phyloP scores from a whole-genome alignment of 2,329 filamentous ascomycete genomes.

The Neonectria coccinea region DNA sequence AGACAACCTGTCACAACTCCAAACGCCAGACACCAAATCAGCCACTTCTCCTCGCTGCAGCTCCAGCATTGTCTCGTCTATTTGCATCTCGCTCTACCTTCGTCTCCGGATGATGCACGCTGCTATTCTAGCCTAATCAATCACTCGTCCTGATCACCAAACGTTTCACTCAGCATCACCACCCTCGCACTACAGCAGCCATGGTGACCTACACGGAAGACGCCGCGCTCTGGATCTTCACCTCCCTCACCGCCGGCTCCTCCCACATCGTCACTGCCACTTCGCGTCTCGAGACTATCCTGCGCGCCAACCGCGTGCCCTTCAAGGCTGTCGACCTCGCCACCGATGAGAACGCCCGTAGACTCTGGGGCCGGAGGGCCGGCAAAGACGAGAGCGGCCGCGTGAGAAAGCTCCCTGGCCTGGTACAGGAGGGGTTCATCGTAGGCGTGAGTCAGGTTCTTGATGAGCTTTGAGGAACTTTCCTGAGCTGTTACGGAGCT shows the following conservation, averaged over 20 bases:
- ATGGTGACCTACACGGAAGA: constrained; percentile 67
- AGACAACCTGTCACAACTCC: constrained; percentile 22
- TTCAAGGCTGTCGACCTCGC: constrained; percentile 94
- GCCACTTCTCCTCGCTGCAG: constrained; percentile 13
- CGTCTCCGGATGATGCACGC: constrained; percentile 11
- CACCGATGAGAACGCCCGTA: constrained; percentile 87
- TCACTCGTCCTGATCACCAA: constrained; percentile 11
- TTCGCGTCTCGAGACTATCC: constrained; percentile 93
- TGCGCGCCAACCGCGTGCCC: constrained; percentile 92
- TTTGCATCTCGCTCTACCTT: neutral
- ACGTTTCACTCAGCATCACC: neutral
- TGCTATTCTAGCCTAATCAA: constrained; percentile 4
- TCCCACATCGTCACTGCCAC: constrained; percentile 97
- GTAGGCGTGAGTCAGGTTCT: constrained; percentile 75
- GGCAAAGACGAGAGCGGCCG: constrained; percentile 75
- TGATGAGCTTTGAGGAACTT: neutral
- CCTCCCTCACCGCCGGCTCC: constrained; percentile 93
- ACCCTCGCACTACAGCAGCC: constrained; percentile 21
- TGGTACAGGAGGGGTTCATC: constrained; percentile 89
- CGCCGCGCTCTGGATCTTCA: constrained; percentile 90
- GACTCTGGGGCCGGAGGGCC: constrained; percentile 86
- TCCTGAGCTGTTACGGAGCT: constrained; percentile 2
- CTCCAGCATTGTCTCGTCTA: neutral
- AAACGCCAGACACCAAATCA: constrained; percentile 10
- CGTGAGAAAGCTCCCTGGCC: constrained; percentile 81